Evolutionary conservation across 129 eudicot genomes (phyloP), one percentile per base, ranked within the genome.

Genomic region (Chrysanthemum lavandulifolium): DNA sequence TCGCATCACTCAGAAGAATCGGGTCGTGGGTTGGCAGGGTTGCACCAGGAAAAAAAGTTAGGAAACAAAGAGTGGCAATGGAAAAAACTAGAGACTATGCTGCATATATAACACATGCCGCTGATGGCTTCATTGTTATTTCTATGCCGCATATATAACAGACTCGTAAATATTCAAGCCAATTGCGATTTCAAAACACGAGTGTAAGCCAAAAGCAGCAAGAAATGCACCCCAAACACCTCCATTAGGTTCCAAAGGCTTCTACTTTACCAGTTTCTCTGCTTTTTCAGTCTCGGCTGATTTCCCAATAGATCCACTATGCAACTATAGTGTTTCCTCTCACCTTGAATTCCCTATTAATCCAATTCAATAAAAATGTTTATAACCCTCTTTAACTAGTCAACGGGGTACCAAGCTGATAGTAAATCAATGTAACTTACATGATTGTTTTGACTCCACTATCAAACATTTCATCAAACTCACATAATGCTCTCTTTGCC

Each of bases 181-280:
- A 80, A 4, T 76, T 15, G 89, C 88, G 54, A 83, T 45, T 76
- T 82, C 84, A 40, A 77, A 66, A 63, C 83, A 50, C 0, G 88
- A 92, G 79, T 89, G 83, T 71, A 85, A 67, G 5, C 90, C 89
- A 78, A 85, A 89, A 11, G 90, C 96, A 61, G 76, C 86, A 62
- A 89, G 82, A 86, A 92, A 63, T 25, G 98, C 95, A 68, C 96
- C 89, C 98, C 91, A 92, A 33, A 92, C 86, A 29, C 89, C 95
- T 67, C 65, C 91, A 83, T 89, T 92, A 8, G 95, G 95, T 76
- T 82, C 78, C 47, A 85, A 89, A 49, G 96, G 98, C 98, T 89
- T 92, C 49, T 53, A 79, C 31, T 81, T 66, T 1, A 89, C 77
- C 69, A 92, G 48, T 54, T 68, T 73, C 73, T 78, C 82, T 3